Conservation (phyloP, 1,284 basidiomycete genomes). For the Cryptococcus maquisensis region DNA sequence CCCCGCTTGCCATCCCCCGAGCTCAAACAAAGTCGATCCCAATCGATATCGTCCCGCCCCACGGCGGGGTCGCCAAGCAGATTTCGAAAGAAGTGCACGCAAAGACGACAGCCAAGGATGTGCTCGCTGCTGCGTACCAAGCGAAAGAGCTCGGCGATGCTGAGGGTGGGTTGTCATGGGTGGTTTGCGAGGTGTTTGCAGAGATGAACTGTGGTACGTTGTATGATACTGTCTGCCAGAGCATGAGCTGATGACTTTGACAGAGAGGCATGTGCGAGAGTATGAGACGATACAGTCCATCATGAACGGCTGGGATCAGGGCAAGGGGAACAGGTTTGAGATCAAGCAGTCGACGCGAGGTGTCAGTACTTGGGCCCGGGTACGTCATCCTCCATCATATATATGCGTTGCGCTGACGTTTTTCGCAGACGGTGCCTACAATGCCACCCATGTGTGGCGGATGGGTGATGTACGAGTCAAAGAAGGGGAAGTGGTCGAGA, state of each 20-base stretch:
- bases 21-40: too few species aligned
- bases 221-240: not conserved
- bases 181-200: constrained; percentile 42
- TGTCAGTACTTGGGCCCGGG: constrained; percentile 15
- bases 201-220: constrained; percentile 41
- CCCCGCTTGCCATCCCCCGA: too few species aligned
- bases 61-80: constrained; percentile 1
- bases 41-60: too few species aligned
- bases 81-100: constrained; percentile 33
- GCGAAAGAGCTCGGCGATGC: constrained; percentile 24
- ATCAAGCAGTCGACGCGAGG: constrained; percentile 67
- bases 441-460: constrained; percentile 65
- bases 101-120: constrained; percentile 36
- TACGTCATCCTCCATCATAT: constrained; percentile 4
- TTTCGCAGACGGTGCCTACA: constrained; percentile 60
- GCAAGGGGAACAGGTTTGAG: constrained; percentile 68
- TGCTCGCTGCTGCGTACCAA: constrained; percentile 23
- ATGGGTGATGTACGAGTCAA: constrained; percentile 78
- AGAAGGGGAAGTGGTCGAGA: constrained; percentile 88
- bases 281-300: constrained; percentile 72
- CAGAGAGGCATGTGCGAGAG: constrained; percentile 78
- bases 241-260: constrained; percentile 5
- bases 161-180: constrained; percentile 30
- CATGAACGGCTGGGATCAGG: constrained; percentile 75
- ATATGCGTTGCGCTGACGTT: constrained; percentile 1